Conservation (phyloP, 202 grass and related monocot genomes). For the Musa balbisiana region DNA sequence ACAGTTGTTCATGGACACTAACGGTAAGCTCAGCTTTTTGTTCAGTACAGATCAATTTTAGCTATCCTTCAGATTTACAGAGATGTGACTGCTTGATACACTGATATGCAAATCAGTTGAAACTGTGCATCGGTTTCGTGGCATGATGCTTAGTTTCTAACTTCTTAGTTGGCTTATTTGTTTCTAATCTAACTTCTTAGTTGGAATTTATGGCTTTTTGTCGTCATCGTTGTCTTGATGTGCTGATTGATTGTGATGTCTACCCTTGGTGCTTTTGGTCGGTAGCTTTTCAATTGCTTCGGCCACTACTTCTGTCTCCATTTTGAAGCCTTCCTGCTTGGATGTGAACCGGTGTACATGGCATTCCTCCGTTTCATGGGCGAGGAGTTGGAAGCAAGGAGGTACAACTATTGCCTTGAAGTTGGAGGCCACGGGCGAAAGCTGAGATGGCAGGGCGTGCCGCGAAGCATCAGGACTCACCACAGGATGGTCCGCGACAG, state of each 20-base stretch:
- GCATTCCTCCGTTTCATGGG: slow-evolving; percentile 23
- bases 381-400: slow-evolving; percentile 22
- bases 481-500: slow-evolving; percentile 22
- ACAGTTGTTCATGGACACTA: slow-evolving; percentile 21
- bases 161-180: background rate
- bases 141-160: no score
- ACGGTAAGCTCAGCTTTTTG: slow-evolving; percentile 12
- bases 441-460: slow-evolving; percentile 23
- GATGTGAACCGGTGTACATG: slow-evolving; percentile 25
- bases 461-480: slow-evolving; percentile 24
- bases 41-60: background rate
- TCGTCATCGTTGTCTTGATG: background rate
- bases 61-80: no score
- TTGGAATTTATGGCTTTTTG: background rate
- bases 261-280: background rate
- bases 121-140: no score
- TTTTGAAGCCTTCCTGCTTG: slow-evolving; percentile 25
- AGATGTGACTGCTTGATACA: no score
- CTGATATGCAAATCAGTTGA: no score
- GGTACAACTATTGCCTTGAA: slow-evolving; percentile 24
- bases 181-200: background rate
- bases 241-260: background rate
- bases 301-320: slow-evolving; percentile 22
- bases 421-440: slow-evolving; percentile 23
- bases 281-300: slow-evolving; percentile 25